Base-by-base conservation (phyloP, 768 basidiomycete species). In the Coprinopsis marcescibilis region DNA sequence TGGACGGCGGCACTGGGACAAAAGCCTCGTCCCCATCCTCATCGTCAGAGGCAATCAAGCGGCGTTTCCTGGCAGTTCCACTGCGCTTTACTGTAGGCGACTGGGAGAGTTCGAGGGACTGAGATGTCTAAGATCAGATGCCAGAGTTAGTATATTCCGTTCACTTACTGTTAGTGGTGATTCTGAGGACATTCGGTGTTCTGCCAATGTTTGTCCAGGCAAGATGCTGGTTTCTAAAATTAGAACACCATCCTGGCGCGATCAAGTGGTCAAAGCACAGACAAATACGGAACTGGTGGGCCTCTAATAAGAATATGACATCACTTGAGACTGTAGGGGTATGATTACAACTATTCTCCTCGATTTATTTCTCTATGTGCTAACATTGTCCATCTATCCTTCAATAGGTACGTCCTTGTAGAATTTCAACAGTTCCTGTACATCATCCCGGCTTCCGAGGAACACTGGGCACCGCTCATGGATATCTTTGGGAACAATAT, bases 391-490 rank as follows among this genome's bases (percentile, higher is more conserved):
- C 57, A 11, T 60, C 58, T 64, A 49, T 43, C 45, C 40, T 23
- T 65, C 63, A 14, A 54, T 35, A 13, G 64, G 59, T 14, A 64
- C 57, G 27, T 73, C 71, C 54, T 80, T 73, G 68, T 91, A 94
- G 66, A 87, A 95, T 71, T 82, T 90, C 65, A 85, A 77, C 57
- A 98, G 54, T 62, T 99, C 96, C 60, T 76, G 68, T 25, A 99
- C 92, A 60, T 99, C 96, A 46, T 98, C 94, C 58, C 80, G 83
- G 64, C 84, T 88, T 21, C 96, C 96, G 23, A 99, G 71, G 73
- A 93, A 99, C 20, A 98, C 88, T 3, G 95, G 75, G 68, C 86
- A 89, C 25, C 96, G 81, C 60, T 96, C 86, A 60, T 99, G 96
- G 52, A 97, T 96, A 56, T 62, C 67, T 45, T 78, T 90, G 4